Conservation (phyloP, 1,284 basidiomycete species). For the Ceratobasidium papillatum region DNA sequence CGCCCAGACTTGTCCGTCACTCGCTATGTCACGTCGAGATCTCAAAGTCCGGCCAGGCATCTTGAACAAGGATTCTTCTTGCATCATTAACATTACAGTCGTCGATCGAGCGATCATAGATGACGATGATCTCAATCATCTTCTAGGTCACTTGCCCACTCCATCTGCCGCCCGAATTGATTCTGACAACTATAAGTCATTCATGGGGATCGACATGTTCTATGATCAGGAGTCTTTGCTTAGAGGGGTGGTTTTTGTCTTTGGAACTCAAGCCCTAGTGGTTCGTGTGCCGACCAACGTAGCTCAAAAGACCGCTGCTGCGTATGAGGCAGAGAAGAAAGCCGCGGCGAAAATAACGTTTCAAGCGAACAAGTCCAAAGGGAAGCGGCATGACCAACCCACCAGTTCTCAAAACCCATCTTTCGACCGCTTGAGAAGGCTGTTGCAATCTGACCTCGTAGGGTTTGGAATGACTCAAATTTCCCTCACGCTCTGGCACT, state of each 20-base stretch:
- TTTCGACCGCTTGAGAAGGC: neutral
- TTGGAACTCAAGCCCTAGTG: neutral
- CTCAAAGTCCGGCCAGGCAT: neutral
- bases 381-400: neutral
- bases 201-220: conserved; percentile 22
- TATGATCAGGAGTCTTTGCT: conserved; percentile 5
- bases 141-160: neutral
- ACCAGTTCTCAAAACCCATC: neutral
- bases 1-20: neutral
- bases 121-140: conserved; percentile 6
- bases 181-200: neutral
- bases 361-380: conserved; percentile 14
- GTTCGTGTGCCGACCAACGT: conserved; percentile 13
- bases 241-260: conserved; percentile 7
- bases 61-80: neutral
- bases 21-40: neutral
- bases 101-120: conserved; percentile 21
- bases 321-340: conserved; percentile 7
- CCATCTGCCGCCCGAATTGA: neutral
- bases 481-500: conserved; percentile 19
- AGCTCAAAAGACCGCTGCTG: neutral
- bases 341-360: too few species aligned
- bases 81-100: neutral
- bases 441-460: conserved; percentile 9
- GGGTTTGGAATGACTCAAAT: conserved; percentile 37